Evolutionary conservation across 2,329 filamentous ascomycete species (phyloP), one percentile per base, ranked within the genome.

Genomic region (Chaetomium olivaceum): DNA sequence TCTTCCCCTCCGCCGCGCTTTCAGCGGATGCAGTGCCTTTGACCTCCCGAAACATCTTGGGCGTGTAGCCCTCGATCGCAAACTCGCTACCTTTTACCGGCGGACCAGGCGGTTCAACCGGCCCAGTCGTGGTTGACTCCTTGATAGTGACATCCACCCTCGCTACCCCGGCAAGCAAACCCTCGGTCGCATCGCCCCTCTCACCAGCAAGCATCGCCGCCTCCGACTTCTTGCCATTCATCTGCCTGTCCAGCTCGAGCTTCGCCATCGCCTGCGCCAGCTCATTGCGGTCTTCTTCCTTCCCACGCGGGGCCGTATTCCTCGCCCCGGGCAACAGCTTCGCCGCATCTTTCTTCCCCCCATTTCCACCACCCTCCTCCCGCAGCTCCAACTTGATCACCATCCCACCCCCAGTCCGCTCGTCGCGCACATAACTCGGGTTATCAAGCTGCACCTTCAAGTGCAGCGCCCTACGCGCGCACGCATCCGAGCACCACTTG

Each of bases 401-500:
- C 62, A 63, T 56, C 59, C 62, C 31, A 67, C 70, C 23, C 33
- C 65, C 16, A 11, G 46, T 19, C 43, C 64, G 46, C 21, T 39
- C 31, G 9, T 48, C 36, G 23, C 55, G 55, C n/a, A 58, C 39
- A 76, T 43, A 92, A 74, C 43, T 89, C 83, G 68, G 83, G 3
- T 95, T 91, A 70, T 86, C 89, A 48, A 98, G 85, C 81, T 99
- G 95, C 27, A 96, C 91, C 74, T 93, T 91, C 71, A 98, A 83
- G 77, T 93, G 97, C 70, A 96, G 82, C 2, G 91, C 93, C 58
- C 91, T 85, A 69, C 87, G 86, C 2, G 91, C 91, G 78, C 95
- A 99, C 48, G 83, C 83, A 62, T 89, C 83, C 0, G 89, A 91
- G 77, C 95, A 99, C 92, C 93, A 99, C 77, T 89, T 90, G 78